phyloP scores from a whole-genome alignment of 1,139 yeast genomes.

The Hemisphaericaspora xylofermentans region DNA sequence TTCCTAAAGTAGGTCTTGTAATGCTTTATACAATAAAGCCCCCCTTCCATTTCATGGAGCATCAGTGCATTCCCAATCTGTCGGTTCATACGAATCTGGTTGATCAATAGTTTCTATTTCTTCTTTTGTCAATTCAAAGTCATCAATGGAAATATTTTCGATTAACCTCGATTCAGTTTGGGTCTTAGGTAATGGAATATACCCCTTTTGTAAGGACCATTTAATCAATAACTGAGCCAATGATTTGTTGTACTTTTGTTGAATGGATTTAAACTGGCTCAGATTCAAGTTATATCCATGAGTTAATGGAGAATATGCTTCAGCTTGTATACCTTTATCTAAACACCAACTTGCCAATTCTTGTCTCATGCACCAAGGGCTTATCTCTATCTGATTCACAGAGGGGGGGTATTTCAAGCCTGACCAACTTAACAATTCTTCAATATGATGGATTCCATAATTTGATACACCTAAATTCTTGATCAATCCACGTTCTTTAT shows the following conservation, averaged over 20 bases:
- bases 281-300: slow-evolving; percentile 30
- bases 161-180: slow-evolving; percentile 25
- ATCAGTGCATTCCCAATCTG: slow-evolving; percentile 69
- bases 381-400: slow-evolving; percentile 66
- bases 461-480: slow-evolving; percentile 69
- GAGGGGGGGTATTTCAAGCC: slow-evolving; percentile 54
- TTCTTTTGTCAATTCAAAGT: slow-evolving; percentile 47
- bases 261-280: slow-evolving; percentile 15
- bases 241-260: slow-evolving; percentile 26
- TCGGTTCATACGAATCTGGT: slow-evolving; percentile 57
- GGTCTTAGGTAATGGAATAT: slow-evolving; percentile 40
- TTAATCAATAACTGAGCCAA: slow-evolving; percentile 35
- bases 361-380: slow-evolving; percentile 74
- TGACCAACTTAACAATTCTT: slow-evolving; percentile 56
- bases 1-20: too few relatives aligned
- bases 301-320: slow-evolving; percentile 43
- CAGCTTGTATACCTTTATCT: slow-evolving; percentile 28
- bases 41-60: too few relatives aligned
- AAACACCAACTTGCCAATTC: slow-evolving; percentile 59
- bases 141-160: slow-evolving; percentile 42
- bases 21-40: too few relatives aligned
- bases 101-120: slow-evolving; percentile 40
- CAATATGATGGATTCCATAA: slow-evolving; percentile 60
- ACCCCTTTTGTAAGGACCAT: slow-evolving; percentile 46
- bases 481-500: slow-evolving; percentile 54